These are phyloP conservation scores for Gnaphalium uliginosum DNA, from an alignment of 129 eudicot species.

Conservation along the genomic window DNA sequence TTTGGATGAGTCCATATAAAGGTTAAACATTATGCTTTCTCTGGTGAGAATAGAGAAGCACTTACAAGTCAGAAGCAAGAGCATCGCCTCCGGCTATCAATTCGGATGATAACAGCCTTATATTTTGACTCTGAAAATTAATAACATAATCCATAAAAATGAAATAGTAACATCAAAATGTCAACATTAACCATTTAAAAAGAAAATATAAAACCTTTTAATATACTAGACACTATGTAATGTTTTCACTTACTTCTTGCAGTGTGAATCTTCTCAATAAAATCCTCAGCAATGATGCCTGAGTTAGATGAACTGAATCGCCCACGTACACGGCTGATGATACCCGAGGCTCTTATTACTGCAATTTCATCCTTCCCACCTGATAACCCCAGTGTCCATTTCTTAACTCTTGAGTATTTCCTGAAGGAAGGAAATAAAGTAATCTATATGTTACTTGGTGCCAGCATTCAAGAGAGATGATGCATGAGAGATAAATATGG, in stretches of 20 bases:
- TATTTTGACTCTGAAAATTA: slow-evolving; percentile 7
- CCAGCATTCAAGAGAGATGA: not conserved
- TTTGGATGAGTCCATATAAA: too few species aligned
- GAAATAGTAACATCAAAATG: too few species aligned
- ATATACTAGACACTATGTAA: too few species aligned
- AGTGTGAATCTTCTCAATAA: slow-evolving; percentile 76
- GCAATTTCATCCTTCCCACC: slow-evolving; percentile 75
- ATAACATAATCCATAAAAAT: too few species aligned
- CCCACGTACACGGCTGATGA: slow-evolving; percentile 64
- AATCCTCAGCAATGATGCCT: slow-evolving; percentile 69
- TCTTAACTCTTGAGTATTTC: slow-evolving; percentile 64
- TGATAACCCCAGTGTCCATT: slow-evolving; percentile 79
- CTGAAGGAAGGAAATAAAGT: slow-evolving; percentile 37
- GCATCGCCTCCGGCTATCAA: slow-evolving; percentile 96
- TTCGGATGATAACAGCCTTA: slow-evolving; percentile 78
- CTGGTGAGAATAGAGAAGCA: not conserved
- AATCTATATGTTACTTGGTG: not conserved
- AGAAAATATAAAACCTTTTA: too few species aligned
- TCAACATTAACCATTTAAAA: too few species aligned
- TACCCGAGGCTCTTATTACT: slow-evolving; percentile 88
- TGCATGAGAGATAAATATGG: too few species aligned
- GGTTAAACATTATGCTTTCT: too few species aligned
- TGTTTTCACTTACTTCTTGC: slow-evolving; percentile 51
- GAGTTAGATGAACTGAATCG: slow-evolving; percentile 53
- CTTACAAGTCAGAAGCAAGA: slow-evolving; percentile 93